Evolutionary conservation across 2,329 filamentous ascomycete species (phyloP), one percentile per base, ranked within the genome.

Genomic region (Fusarium praegraminearum): DNA sequence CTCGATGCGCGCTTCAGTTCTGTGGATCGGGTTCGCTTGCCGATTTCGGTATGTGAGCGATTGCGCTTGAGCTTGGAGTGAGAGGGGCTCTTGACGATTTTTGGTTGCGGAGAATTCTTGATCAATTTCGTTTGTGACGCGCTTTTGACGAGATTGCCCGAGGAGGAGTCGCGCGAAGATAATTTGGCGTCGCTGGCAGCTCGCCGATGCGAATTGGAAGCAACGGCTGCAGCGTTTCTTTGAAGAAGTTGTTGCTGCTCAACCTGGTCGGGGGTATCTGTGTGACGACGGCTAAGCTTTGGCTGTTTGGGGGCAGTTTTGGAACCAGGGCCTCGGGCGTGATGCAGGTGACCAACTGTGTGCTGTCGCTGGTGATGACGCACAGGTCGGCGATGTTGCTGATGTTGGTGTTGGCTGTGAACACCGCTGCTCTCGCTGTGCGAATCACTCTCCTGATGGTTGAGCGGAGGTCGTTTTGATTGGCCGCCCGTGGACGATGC

Each of bases 1-100:
- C 85, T 87, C 15, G 82, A 79, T 26, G 84, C 82, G 60, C 85
- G 84, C 75, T 87, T 88, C 51, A 88, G 80, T 71, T 83, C 82
- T 43, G 82, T 78, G 16, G 86, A 90, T 50, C 84, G 84, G 76
- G 89, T 89, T 76, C 87, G 86, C 80, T 88, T 89, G 56, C 65
- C 68, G 38, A 71, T 44, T 46, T 71, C 69, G 16, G 69, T 69
- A 60, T 71, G 69, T 16, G 69, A 71, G 20, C 61, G 65, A 65
- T 71, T 71, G 65, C 69, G 69, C 69, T 71, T 71, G 18, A 89
- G 79, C 72, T 78, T 87, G 18, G 83, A 80, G 55, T 87, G 82
- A 5, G 87, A 89, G 11, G 80, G 73, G 75, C 87, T 88, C 77
- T 87, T 87, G 73, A 83, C 55, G 16, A 69, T 51, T 50, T 44